phyloP scores from a whole-genome alignment of 164 flowering plant genomes.

The Echeveria elegans region DNA sequence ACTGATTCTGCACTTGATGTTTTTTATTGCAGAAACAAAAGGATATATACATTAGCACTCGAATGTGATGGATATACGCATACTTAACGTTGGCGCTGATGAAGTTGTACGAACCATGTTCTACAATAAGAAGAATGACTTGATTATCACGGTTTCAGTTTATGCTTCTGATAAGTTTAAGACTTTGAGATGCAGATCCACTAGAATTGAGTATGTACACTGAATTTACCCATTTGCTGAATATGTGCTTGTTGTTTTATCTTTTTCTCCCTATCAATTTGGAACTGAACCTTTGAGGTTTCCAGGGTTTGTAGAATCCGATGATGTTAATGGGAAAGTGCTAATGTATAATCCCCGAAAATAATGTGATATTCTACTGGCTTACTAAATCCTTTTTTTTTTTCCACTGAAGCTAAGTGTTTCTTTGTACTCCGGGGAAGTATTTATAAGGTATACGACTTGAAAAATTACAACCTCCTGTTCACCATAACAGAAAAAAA shows the following conservation, averaged over 20 bases:
- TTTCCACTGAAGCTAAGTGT: neutral
- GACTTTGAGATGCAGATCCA: slow-evolving; percentile 91
- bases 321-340: slow-evolving; percentile 97
- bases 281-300: slow-evolving; percentile 86
- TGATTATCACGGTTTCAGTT: slow-evolving; percentile 95
- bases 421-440: slow-evolving; percentile 21
- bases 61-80: slow-evolving; percentile 81
- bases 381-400: too few relatives aligned
- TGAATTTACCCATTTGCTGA: neutral
- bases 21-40: slow-evolving; percentile 63
- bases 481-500: slow-evolving; percentile 81
- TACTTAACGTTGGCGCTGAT: slow-evolving; percentile 79
- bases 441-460: slow-evolving; percentile 87
- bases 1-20: neutral
- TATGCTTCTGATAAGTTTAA: slow-evolving; percentile 98
- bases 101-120: slow-evolving; percentile 96
- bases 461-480: slow-evolving; percentile 84
- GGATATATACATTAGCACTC: too few relatives aligned
- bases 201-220: slow-evolving; percentile 75
- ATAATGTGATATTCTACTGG: slow-evolving; percentile 24
- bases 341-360: slow-evolving; percentile 89
- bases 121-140: slow-evolving; percentile 92
- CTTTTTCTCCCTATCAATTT: slow-evolving; percentile 62
- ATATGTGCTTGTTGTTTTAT: neutral
- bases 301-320: slow-evolving; percentile 99